Evolutionary conservation across 352 stramenopile genomes (phyloP).

Genomic region (Globisporangium nunn): DNA sequence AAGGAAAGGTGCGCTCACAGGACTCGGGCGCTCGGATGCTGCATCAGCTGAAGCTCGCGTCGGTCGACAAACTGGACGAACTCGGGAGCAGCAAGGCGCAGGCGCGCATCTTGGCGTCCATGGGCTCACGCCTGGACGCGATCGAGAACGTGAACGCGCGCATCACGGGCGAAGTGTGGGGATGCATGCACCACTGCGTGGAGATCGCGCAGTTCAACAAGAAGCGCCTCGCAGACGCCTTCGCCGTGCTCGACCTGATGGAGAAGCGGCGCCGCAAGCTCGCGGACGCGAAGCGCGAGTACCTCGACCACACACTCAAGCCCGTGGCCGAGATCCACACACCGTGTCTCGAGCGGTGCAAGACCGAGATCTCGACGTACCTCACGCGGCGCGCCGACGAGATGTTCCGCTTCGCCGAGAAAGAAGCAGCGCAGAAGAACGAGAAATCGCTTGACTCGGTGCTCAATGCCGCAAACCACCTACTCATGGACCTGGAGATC

Average conservation of each 20-base stretch:
- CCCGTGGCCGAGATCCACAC: slow-evolving; percentile 34
- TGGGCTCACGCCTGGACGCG: slow-evolving; percentile 50
- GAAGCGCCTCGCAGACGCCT: slow-evolving; percentile 53
- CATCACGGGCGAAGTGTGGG: slow-evolving; percentile 72
- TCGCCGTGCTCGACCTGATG: slow-evolving; percentile 74
- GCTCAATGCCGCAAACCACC: slow-evolving; percentile 57
- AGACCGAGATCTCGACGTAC: slow-evolving; percentile 48
- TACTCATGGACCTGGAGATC: slow-evolving; percentile 76
- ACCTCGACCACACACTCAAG: slow-evolving; percentile 62
- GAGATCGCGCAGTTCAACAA: slow-evolving; percentile 76
- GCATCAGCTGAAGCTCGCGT: slow-evolving; percentile 40
- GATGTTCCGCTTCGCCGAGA: slow-evolving; percentile 57
- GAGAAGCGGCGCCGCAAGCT: slow-evolving; percentile 51
- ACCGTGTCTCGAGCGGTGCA: slow-evolving; percentile 47
- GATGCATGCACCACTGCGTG: slow-evolving; percentile 77
- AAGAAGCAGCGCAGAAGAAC: slow-evolving; percentile 35
- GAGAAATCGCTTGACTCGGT: slow-evolving; percentile 54
- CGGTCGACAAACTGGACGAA: slow-evolving; percentile 62
- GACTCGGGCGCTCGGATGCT: not conserved
- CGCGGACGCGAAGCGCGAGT: slow-evolving; percentile 48
- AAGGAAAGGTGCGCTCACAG: not conserved
- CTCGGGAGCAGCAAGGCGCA: slow-evolving; percentile 61
- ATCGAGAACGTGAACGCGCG: slow-evolving; percentile 54
- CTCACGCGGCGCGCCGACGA: slow-evolving; percentile 45
- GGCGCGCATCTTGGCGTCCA: slow-evolving; percentile 55